phyloP scores from a whole-genome alignment of 1,139 yeast species.

The Geotrichum reessii region DNA sequence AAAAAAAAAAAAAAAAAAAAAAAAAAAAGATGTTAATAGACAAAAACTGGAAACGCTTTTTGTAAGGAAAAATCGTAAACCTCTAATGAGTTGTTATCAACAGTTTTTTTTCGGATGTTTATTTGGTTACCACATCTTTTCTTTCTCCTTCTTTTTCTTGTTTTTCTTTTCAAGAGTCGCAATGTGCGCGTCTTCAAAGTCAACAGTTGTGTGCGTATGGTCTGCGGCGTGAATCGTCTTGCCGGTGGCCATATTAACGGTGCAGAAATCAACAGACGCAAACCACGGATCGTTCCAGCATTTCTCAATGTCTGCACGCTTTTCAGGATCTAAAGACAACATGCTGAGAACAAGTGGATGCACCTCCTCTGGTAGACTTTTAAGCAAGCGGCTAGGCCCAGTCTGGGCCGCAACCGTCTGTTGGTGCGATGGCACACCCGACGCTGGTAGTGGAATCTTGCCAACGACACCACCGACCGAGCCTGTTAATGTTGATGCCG shows the following conservation, averaged over 20 bases:
- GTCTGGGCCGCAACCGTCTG: slow-evolving; percentile 24
- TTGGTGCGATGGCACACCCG: slow-evolving; percentile 12
- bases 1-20: too few relatives aligned
- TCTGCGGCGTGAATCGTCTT: slow-evolving; percentile 38
- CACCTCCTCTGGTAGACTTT: slow-evolving; percentile 34
- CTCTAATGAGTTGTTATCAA: too few relatives aligned
- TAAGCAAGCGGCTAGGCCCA: slow-evolving; percentile 33
- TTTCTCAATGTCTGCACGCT: slow-evolving; percentile 74
- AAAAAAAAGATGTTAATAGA: too few relatives aligned
- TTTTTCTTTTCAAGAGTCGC: slow-evolving; percentile 75
- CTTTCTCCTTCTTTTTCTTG: slow-evolving; percentile 37
- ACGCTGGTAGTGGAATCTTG: slow-evolving; percentile 16
- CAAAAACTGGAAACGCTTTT: too few relatives aligned
- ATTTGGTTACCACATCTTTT: slow-evolving; percentile 35
- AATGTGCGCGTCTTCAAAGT: slow-evolving; percentile 90
- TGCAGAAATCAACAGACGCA: slow-evolving; percentile 49
- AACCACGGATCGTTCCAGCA: slow-evolving; percentile 80
- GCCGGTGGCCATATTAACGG: slow-evolving; percentile 34
- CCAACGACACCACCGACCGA: not conserved
- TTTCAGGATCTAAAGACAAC: slow-evolving; percentile 35
- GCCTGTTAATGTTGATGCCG: not conserved
- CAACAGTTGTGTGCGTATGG: slow-evolving; percentile 83
- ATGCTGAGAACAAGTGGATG: slow-evolving; percentile 32
- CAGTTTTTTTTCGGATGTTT: slow-evolving; percentile 11
- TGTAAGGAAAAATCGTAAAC: too few relatives aligned